Conservation (phyloP, 345 rosid species). For the Nasturtium officinale region DNA sequence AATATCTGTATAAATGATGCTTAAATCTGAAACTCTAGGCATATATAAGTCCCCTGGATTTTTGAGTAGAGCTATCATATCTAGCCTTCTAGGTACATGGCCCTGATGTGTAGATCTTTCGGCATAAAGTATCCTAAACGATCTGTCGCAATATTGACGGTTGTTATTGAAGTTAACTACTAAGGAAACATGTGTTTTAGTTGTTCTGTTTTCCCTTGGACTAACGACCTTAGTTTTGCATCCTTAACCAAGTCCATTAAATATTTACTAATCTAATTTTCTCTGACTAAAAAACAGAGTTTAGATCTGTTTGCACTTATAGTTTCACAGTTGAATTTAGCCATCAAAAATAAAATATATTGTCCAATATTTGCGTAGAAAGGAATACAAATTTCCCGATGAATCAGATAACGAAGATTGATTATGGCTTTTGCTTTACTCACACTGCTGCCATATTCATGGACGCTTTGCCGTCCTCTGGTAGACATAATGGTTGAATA, state of each 20-base stretch:
- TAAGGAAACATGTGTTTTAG: neutral
- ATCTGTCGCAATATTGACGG: neutral
- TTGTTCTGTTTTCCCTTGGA: neutral
- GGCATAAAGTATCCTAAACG: neutral
- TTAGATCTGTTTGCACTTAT: neutral
- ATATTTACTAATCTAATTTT: neutral
- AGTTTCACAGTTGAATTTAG: neutral
- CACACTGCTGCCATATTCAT: slow-evolving; percentile 38
- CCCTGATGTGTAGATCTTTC: neutral
- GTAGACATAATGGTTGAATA: slow-evolving; percentile 33
- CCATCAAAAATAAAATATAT: neutral
- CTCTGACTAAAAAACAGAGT: neutral
- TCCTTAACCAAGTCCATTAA: neutral
- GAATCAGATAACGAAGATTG: slow-evolving; percentile 37
- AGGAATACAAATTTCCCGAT: slow-evolving; percentile 8
- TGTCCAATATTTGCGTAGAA: slow-evolving; percentile 31
- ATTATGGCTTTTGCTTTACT: slow-evolving; percentile 44
- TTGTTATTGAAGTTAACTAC: neutral
- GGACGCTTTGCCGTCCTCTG: slow-evolving; percentile 35
- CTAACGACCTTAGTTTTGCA: neutral
- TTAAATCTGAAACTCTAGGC: neutral
- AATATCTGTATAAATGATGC: neutral
- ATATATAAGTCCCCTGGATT: neutral
- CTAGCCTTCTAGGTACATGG: neutral
- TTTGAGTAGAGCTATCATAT: neutral